These are phyloP conservation scores for Monascus ruber DNA, from an alignment of 2,329 filamentous ascomycete species.

Conservation along the genomic window DNA sequence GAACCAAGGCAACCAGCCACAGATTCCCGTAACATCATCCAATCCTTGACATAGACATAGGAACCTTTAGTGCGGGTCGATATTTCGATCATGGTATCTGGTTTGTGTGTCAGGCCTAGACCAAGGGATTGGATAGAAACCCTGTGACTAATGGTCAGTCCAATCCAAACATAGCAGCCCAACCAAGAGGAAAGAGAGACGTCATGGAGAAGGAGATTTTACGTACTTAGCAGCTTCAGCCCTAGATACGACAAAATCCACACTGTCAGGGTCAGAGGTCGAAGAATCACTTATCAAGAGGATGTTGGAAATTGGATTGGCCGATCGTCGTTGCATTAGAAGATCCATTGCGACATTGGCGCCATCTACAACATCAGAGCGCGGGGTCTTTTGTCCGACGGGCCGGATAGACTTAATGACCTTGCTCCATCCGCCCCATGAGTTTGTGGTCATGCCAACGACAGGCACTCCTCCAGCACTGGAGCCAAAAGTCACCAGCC, in stretches of 20 bases:
- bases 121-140: slow-evolving; percentile 96
- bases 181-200: neutral
- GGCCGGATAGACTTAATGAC: slow-evolving; percentile 80
- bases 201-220: neutral
- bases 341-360: slow-evolving; percentile 98
- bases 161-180: slow-evolving; percentile 1
- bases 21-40: slow-evolving; percentile 99
- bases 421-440: slow-evolving; percentile 83
- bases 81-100: slow-evolving; percentile 96
- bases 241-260: slow-evolving; percentile 93
- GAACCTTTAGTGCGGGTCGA: slow-evolving; percentile 92
- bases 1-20: slow-evolving; percentile 85
- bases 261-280: slow-evolving; percentile 84
- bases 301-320: slow-evolving; percentile 89
- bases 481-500: slow-evolving; percentile 90
- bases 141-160: slow-evolving; percentile 34
- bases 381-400: slow-evolving; percentile 90
- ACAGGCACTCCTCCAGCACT: slow-evolving; percentile 86
- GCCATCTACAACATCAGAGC: slow-evolving; percentile 92
- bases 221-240: slow-evolving; percentile 92
- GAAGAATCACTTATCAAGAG: slow-evolving; percentile 96
- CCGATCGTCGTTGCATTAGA: slow-evolving; percentile 93
- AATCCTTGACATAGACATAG: slow-evolving; percentile 97
- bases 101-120: slow-evolving; percentile 91
- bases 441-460: slow-evolving; percentile 96